phyloP scores from a whole-genome alignment of 2,329 filamentous ascomycete genomes.

The Pestalotiopsis sp. region DNA sequence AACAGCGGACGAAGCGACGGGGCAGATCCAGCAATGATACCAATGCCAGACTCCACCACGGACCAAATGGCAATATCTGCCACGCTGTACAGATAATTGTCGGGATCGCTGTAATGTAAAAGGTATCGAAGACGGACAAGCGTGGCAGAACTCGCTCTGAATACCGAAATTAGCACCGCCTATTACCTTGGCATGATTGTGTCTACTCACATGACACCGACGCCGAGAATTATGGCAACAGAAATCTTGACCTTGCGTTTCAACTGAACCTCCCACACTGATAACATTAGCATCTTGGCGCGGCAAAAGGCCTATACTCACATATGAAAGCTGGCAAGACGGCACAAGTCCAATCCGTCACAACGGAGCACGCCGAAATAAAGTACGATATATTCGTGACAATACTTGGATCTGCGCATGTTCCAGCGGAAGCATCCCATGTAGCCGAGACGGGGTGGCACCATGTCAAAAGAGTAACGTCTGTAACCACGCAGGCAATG shows the following conservation, averaged over 20 bases:
- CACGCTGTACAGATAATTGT: neutral
- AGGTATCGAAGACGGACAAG: slow-evolving; percentile 2
- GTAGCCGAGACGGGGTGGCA: slow-evolving; percentile 1
- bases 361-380: neutral
- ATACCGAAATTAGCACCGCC: neutral
- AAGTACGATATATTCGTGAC: neutral
- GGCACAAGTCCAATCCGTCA: slow-evolving; percentile 3
- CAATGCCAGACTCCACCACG: neutral
- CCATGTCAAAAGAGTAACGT: neutral
- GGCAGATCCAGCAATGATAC: neutral
- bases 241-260: neutral
- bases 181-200: neutral
- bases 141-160: neutral
- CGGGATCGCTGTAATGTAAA: neutral
- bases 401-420: neutral
- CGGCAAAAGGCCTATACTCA: neutral
- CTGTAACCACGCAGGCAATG: neutral
- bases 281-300: neutral
- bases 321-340: neutral
- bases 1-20: neutral
- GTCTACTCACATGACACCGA: neutral
- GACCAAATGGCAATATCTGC: slow-evolving; percentile 3
- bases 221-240: neutral
- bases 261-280: slow-evolving; percentile 3
- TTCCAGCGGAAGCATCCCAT: slow-evolving; percentile 1